Base-by-base conservation (phyloP, 257 asterid species). In the Solanum pimpinellifolium region DNA sequence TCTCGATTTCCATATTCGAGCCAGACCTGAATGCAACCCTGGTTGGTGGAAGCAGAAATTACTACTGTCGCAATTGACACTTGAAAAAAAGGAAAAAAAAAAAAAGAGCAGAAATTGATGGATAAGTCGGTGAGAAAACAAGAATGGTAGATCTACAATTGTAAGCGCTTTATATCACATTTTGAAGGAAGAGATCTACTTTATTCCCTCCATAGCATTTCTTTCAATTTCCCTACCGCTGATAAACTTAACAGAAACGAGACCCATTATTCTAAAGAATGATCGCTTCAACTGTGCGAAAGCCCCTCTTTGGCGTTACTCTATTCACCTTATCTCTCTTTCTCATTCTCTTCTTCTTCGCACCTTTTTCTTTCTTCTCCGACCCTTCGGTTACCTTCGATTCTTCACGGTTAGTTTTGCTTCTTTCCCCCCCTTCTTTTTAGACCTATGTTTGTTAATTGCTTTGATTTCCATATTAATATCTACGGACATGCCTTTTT, bases 231-330 rank as follows among this genome's bases (percentile, higher is more conserved):
- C 65, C 11, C 11, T 18, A 23, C 11, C 41, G 83, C 56, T 75
- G 12, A 75, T 75, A 39, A 29, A n/a, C 31, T n/a, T 0, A 12
- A 77, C 62, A 77, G 83, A 42, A 60, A 78, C 31, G 25, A 15
- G 2, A 25, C 27, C 21, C 66, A 20, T 18, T 52, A 23, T 78
- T 47, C 41, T 16, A 31, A 49, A 81, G 82, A 69, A 93, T 94
- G 96, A 84, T 91, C 84, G 88, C 90, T 76, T 92, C 93, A 15
- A 83, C 94, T 35, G 92, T 94, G 89, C 93, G 93, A 87, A 96
- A 93, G 90, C 94, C 94, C 86, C 89, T 93, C 86, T 81, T 92
- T 29, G 82, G 90, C 65, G 27, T 92, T 27, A 88, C 96, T 4
- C 47, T 84, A 49, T 80, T 92, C 21, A 83, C 90, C 62, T 59